Conservation (phyloP, 2,329 filamentous ascomycete species). For the Immersiporthe knoxdaviesiana region DNA sequence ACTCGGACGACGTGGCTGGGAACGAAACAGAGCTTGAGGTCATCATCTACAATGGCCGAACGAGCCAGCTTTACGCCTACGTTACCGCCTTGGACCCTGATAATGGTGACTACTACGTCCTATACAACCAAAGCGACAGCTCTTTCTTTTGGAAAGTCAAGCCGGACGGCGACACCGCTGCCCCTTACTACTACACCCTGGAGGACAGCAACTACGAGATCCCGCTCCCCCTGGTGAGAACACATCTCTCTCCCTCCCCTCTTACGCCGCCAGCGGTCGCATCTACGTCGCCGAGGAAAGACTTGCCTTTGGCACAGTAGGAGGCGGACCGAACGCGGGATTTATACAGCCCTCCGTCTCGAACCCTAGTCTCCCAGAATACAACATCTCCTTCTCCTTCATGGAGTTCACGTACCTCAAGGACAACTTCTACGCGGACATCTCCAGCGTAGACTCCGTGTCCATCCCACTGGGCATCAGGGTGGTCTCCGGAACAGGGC, state of each 20-base stretch:
- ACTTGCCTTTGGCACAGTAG: slow-evolving; percentile 16
- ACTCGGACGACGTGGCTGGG: neutral
- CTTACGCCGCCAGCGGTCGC: slow-evolving; percentile 10
- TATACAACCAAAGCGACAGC: slow-evolving; percentile 2
- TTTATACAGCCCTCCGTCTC: slow-evolving; percentile 18
- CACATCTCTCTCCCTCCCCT: slow-evolving; percentile 8
- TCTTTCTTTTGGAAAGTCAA: slow-evolving; percentile 14
- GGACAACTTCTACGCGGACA: slow-evolving; percentile 8
- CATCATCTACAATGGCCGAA: slow-evolving; percentile 15
- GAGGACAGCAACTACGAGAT: neutral
- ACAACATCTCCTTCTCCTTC: slow-evolving; percentile 16
- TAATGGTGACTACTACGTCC: neutral
- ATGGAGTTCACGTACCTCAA: slow-evolving; percentile 18
- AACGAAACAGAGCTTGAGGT: neutral
- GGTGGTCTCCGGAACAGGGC: neutral
- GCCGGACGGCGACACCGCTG: neutral
- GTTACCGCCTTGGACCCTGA: slow-evolving; percentile 10
- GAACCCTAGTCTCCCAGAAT: slow-evolving; percentile 10
- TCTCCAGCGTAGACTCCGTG: slow-evolving; percentile 20
- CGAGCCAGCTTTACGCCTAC: slow-evolving; percentile 14
- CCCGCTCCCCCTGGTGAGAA: neutral
- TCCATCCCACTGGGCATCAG: slow-evolving; percentile 15
- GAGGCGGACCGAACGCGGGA: slow-evolving; percentile 5
- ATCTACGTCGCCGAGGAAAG: slow-evolving; percentile 15
- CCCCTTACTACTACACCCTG: slow-evolving; percentile 9